Evolutionary conservation across 2,329 filamentous ascomycete genomes (phyloP).

Genomic region (Waltergamsia citrina): DNA sequence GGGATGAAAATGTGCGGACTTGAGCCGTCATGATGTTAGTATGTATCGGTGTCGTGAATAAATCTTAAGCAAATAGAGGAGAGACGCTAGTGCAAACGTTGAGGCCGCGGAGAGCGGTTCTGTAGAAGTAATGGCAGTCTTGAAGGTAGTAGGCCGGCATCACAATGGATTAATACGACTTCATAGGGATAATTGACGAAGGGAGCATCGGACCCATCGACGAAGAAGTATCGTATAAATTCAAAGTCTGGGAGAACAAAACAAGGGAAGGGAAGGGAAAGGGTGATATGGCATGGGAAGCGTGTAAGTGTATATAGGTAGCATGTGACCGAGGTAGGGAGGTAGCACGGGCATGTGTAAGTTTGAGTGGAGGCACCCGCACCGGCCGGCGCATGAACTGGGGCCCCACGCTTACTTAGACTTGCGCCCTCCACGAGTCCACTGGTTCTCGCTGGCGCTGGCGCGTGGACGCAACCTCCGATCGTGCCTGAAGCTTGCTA

Average conservation of each 20-base stretch:
- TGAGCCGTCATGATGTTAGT: constrained; percentile 26
- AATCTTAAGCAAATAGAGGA: constrained; percentile 64
- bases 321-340: constrained; percentile 1
- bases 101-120: constrained; percentile 77
- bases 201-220: constrained; percentile 4
- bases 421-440: no score
- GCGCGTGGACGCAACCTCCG: no score
- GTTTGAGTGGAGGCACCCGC: not conserved
- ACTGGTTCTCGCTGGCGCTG: no score
- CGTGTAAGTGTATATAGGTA: constrained; percentile 1
- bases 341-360: not conserved
- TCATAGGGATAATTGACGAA: constrained; percentile 4
- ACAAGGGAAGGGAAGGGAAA: not conserved
- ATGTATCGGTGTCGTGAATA: constrained; percentile 36
- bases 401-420: no score
- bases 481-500: no score
- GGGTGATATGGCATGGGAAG: not conserved
- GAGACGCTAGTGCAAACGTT: constrained; percentile 74
- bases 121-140: constrained; percentile 90
- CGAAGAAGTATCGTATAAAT: not conserved
- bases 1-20: constrained; percentile 40
- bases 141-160: constrained; percentile 79
- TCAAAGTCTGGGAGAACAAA: not conserved
- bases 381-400: no score
- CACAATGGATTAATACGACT: constrained; percentile 25